Conservation (phyloP, 805 yeast genomes). For the Candida berthetii region DNA sequence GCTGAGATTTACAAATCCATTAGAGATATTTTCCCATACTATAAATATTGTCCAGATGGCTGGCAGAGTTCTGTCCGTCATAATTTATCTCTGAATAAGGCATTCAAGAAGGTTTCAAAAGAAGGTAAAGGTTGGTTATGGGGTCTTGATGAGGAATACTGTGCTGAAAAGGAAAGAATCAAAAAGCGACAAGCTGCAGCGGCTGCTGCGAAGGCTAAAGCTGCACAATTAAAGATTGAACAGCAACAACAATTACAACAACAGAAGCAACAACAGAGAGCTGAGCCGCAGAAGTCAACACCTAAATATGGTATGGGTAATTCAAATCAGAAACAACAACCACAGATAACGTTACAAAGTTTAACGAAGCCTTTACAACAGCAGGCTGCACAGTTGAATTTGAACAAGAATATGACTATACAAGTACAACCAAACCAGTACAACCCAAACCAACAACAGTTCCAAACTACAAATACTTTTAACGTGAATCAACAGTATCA, state of each 20-base stretch:
- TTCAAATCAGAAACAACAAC: not conserved
- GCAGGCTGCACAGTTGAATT: conserved; percentile 1
- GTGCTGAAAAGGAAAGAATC: conserved; percentile 73
- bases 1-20: conserved; percentile 85
- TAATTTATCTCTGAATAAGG: conserved; percentile 78
- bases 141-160: conserved; percentile 84
- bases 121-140: conserved; percentile 95
- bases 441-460: not conserved
- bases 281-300: conserved; percentile 21
- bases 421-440: not conserved
- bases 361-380: conserved; percentile 1
- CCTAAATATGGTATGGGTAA: conserved; percentile 7
- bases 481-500: not conserved
- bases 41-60: conserved; percentile 90
- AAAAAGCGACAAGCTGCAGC: conserved; percentile 62
- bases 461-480: not conserved
- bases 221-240: conserved; percentile 45
- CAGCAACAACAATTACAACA: conserved; percentile 31
- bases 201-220: conserved; percentile 54
- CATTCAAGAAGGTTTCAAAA: conserved; percentile 73
- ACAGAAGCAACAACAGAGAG: conserved; percentile 15
- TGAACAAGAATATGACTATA: not conserved
- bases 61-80: conserved; percentile 97
- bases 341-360: conserved; percentile 1
- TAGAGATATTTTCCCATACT: conserved; percentile 84